Percentiles rank a stretch among this genome's conserved stretches.
These are phyloP conservation scores for Laburnicola sp. DNA, from an alignment of 2,329 filamentous ascomycete genomes.

Conservation along the genomic window DNA sequence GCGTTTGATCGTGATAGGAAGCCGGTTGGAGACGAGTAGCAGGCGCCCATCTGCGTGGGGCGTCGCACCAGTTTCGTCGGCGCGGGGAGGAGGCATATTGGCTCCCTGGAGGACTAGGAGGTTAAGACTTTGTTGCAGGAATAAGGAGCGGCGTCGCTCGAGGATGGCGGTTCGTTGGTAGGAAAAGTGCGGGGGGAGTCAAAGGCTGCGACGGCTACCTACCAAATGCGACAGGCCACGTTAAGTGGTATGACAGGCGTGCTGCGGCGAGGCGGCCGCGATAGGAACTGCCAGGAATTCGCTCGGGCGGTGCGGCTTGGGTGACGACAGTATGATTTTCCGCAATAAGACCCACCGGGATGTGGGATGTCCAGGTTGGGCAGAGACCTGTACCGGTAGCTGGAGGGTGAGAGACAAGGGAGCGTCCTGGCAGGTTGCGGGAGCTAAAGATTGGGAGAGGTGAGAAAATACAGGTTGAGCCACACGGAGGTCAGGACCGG, in stretches of 20 bases:
- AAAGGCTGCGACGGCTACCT: background rate
- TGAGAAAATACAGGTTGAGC: too few species aligned
- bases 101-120: background rate
- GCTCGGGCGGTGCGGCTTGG: constrained; percentile 12
- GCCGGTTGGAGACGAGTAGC: constrained; percentile 88
- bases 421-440: background rate
- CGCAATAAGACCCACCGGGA: constrained; percentile 11
- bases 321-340: constrained; percentile 42
- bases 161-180: constrained; percentile 5
- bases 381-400: too few species aligned
- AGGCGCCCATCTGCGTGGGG: constrained; percentile 55
- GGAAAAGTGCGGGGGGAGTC: background rate
- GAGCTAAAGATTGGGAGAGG: constrained; percentile 2
- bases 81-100: constrained; percentile 38
- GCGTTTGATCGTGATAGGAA: constrained; percentile 95
- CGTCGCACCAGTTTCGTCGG: constrained; percentile 34
- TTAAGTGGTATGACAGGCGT: constrained; percentile 1
- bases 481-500: too few species aligned
- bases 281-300: constrained; percentile 8
- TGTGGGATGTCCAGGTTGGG: constrained; percentile 26
- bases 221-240: constrained; percentile 3
- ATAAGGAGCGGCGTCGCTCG: constrained; percentile 7
- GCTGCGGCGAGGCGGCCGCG: background rate
- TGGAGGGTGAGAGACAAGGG: background rate
- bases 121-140: background rate